Conservation (phyloP, 352 stramenopile species). For the Pythium plurisporium region DNA sequence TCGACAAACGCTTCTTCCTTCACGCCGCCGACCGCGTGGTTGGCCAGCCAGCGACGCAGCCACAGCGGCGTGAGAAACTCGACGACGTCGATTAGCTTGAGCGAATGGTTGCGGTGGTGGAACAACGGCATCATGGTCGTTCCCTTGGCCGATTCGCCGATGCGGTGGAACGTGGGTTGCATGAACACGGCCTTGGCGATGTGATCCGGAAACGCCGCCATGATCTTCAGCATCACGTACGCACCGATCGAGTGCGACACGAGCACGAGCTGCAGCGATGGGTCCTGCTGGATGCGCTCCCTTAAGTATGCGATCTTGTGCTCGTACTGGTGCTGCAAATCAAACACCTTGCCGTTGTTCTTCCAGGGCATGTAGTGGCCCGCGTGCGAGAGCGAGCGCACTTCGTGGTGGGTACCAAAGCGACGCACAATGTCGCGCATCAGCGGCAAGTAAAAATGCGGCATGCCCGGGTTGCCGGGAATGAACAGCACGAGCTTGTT, state of each 20-base stretch:
- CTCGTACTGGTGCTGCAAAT: conserved; percentile 52
- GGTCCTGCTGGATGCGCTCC: conserved; percentile 39
- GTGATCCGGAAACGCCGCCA: conserved; percentile 43
- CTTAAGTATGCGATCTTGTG: conserved; percentile 51
- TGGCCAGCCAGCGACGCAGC: conserved; percentile 46
- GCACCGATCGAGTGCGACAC: conserved; percentile 68
- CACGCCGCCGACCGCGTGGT: conserved; percentile 27
- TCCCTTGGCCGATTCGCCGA: conserved; percentile 42
- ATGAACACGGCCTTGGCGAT: conserved; percentile 63
- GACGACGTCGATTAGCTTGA: conserved; percentile 33
- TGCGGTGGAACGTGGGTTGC: conserved; percentile 68
- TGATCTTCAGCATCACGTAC: conserved; percentile 51
- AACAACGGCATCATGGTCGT: conserved; percentile 49
- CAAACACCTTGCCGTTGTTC: conserved; percentile 45
- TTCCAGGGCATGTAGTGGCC: conserved; percentile 67
- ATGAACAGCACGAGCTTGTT: conserved; percentile 58
- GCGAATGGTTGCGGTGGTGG: conserved; percentile 25
- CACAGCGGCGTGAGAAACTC: conserved; percentile 38
- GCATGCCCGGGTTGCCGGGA: conserved; percentile 59
- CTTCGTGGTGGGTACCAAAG: conserved; percentile 36
- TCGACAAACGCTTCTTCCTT: conserved; percentile 44
- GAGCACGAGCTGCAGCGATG: conserved; percentile 40
- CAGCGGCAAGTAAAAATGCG: conserved; percentile 62
- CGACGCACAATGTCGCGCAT: conserved; percentile 47
- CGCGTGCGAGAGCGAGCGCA: conserved; percentile 54